phyloP scores from a whole-genome alignment of 2,329 filamentous ascomycete genomes.

The Sporothrix variecibatus region DNA sequence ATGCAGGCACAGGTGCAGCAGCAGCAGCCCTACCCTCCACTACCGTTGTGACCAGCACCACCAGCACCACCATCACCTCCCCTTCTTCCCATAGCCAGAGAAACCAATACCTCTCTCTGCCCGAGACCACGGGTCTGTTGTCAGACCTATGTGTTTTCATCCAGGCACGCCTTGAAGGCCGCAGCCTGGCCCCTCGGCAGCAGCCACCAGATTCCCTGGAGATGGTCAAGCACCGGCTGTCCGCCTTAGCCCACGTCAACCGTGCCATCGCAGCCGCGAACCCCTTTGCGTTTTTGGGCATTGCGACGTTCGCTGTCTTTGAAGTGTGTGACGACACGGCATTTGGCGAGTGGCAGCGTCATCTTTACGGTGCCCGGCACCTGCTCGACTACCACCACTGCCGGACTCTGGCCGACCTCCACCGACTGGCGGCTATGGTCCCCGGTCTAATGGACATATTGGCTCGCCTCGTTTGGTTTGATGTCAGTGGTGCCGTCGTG shows the following conservation, averaged over 20 bases:
- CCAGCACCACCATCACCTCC: not conserved
- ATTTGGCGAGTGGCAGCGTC: conserved; percentile 44
- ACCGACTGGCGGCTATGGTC: conserved; percentile 38
- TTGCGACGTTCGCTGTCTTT: conserved; percentile 48
- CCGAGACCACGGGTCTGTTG: conserved; percentile 27
- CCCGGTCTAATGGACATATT: conserved; percentile 43
- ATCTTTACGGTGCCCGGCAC: conserved; percentile 44
- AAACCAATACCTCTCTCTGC: conserved; percentile 24
- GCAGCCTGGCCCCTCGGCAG: not conserved
- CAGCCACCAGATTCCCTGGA: conserved; percentile 26
- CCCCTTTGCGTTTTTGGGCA: conserved; percentile 46
- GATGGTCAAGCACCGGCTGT: conserved; percentile 33
- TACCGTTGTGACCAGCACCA: not conserved
- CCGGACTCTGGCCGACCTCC: conserved; percentile 38
- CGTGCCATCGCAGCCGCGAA: conserved; percentile 44
- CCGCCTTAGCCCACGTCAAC: conserved; percentile 42
- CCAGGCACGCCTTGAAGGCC: conserved; percentile 29
- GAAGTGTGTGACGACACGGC: conserved; percentile 47
- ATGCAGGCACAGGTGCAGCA: not conserved
- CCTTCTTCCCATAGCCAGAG: not conserved
- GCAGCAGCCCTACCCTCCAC: not conserved
- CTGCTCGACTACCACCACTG: conserved; percentile 45
- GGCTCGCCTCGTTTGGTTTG: conserved; percentile 46
- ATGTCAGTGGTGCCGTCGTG: conserved; percentile 40
- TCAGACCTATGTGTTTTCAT: conserved; percentile 30